A percentile compares a stretch with the other conserved stretches of the same genome.
These are phyloP conservation scores for Pseudozyma hubeiensis DNA, from an alignment of 1,284 basidiomycete species.

Conservation along the genomic window DNA sequence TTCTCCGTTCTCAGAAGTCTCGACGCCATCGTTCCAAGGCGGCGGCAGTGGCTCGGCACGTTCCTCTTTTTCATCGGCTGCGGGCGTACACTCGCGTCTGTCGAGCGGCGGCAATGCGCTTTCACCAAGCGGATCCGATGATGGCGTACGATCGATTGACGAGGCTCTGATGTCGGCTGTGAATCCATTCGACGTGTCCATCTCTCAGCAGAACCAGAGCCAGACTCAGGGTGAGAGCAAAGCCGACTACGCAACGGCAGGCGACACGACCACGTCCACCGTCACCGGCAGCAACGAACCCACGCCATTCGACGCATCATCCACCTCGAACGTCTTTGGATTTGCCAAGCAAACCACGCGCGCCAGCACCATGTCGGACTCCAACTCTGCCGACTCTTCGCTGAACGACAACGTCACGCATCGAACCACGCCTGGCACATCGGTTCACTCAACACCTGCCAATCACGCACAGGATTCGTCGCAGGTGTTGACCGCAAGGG, in stretches of 20 bases:
- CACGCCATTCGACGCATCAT: slow-evolving; percentile 34
- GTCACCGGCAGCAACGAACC: slow-evolving; percentile 47
- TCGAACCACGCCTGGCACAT: slow-evolving; percentile 16
- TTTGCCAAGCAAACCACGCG: neutral
- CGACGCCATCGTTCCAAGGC: slow-evolving; percentile 36
- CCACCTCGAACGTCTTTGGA: slow-evolving; percentile 4
- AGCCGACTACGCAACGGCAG: slow-evolving; percentile 1
- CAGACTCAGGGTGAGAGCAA: neutral
- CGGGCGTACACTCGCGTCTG: slow-evolving; percentile 32
- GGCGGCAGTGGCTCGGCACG: slow-evolving; percentile 39
- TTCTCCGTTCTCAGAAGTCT: slow-evolving; percentile 46
- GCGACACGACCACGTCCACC: slow-evolving; percentile 34
- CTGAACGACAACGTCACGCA: neutral
- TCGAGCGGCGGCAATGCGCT: slow-evolving; percentile 21
- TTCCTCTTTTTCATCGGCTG: slow-evolving; percentile 38
- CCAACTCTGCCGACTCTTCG: slow-evolving; percentile 18
- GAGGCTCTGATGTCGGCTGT: slow-evolving; percentile 34
- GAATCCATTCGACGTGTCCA: slow-evolving; percentile 40
- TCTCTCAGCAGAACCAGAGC: slow-evolving; percentile 21
- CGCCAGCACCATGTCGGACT: slow-evolving; percentile 21
- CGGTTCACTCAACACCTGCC: slow-evolving; percentile 12
- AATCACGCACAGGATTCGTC: neutral
- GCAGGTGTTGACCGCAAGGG: slow-evolving; percentile 1
- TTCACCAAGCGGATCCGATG: slow-evolving; percentile 18
- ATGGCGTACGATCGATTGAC: slow-evolving; percentile 25